Conservation (phyloP, 2,329 filamentous ascomycete species). For the Incumbomyces lentus region DNA sequence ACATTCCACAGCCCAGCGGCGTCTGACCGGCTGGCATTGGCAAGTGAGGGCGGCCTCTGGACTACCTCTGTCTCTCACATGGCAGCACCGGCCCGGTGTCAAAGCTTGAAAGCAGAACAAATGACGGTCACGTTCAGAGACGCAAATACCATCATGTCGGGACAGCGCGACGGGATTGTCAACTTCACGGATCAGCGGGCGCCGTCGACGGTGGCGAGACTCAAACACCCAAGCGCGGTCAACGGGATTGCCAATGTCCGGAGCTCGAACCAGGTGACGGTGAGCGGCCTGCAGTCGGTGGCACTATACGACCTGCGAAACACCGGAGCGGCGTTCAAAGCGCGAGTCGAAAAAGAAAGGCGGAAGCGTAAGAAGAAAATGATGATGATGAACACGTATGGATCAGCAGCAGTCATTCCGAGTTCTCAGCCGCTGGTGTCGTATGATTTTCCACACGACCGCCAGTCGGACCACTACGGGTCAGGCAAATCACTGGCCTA, state of each 20-base stretch:
- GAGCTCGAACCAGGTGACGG: constrained; percentile 10
- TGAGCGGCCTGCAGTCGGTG: constrained; percentile 11
- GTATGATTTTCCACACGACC: neutral
- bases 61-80: neutral
- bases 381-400: too few relatives aligned
- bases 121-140: constrained; percentile 13
- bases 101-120: neutral
- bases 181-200: constrained; percentile 13
- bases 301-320: constrained; percentile 16
- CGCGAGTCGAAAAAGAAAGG: too few relatives aligned
- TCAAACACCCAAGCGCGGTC: constrained; percentile 15
- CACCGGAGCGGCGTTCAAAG: neutral
- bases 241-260: constrained; percentile 7
- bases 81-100: too few relatives aligned
- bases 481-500: neutral
- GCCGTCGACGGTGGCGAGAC: constrained; percentile 5
- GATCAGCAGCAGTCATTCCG: too few relatives aligned
- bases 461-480: neutral
- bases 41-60: neutral
- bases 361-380: too few relatives aligned
- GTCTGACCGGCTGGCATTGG: neutral
- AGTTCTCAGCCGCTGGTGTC: neutral
- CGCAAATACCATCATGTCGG: constrained; percentile 14
- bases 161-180: constrained; percentile 13
- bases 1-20: too few relatives aligned